phyloP scores from a whole-genome alignment of 179 eudicot genomes.

The Dionaea muscipula region DNA sequence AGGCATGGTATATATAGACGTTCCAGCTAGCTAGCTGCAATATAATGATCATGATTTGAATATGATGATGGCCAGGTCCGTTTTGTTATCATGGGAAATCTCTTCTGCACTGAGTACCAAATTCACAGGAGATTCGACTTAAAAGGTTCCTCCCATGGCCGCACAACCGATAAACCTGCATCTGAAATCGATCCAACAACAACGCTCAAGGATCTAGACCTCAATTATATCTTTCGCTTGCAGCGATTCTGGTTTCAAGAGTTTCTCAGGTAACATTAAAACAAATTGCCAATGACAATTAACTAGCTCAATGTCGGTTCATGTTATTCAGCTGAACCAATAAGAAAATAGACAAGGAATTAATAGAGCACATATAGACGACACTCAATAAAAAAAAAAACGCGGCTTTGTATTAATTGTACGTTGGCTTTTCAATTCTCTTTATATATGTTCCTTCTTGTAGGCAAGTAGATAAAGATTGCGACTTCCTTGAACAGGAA shows the following conservation, averaged over 20 bases:
- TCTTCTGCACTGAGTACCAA: slow-evolving; percentile 80
- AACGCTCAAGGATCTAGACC: slow-evolving; percentile 89
- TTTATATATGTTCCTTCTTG: not conserved
- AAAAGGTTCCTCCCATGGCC: slow-evolving; percentile 93
- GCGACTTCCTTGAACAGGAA: slow-evolving; percentile 87
- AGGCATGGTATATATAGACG: slow-evolving; percentile 39
- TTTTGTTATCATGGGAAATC: slow-evolving; percentile 91
- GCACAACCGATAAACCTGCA: slow-evolving; percentile 67
- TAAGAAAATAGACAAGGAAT: no score
- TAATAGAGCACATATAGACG: no score
- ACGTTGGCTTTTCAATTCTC: not conserved
- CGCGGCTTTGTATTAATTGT: no score
- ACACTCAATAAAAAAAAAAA: no score
- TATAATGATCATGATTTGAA: no score
- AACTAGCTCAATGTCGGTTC: no score
- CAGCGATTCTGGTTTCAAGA: slow-evolving; percentile 76
- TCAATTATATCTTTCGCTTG: slow-evolving; percentile 68
- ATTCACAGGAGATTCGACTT: slow-evolving; percentile 87
- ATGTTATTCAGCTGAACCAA: no score
- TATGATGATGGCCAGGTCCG: no score
- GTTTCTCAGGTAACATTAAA: slow-evolving; percentile 51
- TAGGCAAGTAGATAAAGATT: slow-evolving; percentile 87
- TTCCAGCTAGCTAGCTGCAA: no score
- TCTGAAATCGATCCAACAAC: slow-evolving; percentile 92
- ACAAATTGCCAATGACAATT: no score